Conservation (phyloP, 345 rosid species). For the Brassica incana region DNA sequence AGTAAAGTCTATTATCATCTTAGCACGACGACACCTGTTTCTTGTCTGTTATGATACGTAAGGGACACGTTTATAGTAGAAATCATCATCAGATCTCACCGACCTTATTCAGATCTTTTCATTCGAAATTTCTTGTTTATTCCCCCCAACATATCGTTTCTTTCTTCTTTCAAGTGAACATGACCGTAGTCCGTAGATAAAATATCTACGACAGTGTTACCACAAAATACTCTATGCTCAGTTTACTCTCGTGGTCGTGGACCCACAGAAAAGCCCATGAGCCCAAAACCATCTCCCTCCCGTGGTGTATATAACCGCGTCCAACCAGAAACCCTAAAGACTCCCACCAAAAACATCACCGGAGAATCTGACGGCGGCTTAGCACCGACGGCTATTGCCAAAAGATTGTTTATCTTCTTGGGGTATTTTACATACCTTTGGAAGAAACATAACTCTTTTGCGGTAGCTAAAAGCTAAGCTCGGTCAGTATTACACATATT, state of each 20-base stretch:
- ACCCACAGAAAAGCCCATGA: constrained; percentile 21
- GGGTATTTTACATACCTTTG: not conserved
- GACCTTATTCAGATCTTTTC: constrained; percentile 13
- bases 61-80: constrained; percentile 11
- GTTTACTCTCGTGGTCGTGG: constrained; percentile 8
- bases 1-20: not conserved
- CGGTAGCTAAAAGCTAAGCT: constrained; percentile 34
- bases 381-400: constrained; percentile 33
- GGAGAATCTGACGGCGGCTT: constrained; percentile 36
- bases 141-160: not conserved
- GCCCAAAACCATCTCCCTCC: not conserved
- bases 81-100: constrained; percentile 14
- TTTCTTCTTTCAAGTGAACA: not conserved
- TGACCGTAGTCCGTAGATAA: not conserved
- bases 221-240: not conserved
- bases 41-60: not conserved
- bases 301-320: constrained; percentile 17
- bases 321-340: constrained; percentile 23
- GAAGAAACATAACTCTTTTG: constrained; percentile 20
- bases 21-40: not conserved
- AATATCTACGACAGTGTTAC: not conserved
- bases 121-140: not conserved
- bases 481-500: not conserved
- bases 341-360: constrained; percentile 12
- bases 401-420: constrained; percentile 19